Evolutionary conservation across 169 alveolate genomes (phyloP), one percentile per base, ranked within the genome.

Genomic region (Cryptosporidium muris): DNA sequence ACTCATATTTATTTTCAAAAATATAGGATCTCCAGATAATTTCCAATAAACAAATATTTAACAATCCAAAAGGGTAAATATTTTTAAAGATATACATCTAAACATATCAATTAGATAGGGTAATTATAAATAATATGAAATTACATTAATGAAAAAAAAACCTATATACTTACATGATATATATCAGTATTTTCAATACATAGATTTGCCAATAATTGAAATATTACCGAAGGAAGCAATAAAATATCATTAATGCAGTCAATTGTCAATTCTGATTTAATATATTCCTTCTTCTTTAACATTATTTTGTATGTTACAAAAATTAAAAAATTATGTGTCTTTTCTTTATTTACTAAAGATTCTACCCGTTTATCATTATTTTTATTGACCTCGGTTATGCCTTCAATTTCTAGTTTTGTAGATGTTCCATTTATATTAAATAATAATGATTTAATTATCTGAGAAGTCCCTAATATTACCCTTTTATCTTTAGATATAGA

Each of bases 201-300:
- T 25, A 74, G 14, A 16, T 74, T 74, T 14, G 85, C 85, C 3
- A 74, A 49, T 45, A 74, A 9, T 42, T 74, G 85, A 7, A 74
- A n/a, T 43, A 74, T 36, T 58, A 66, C 60, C 16, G 63, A 40
- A 3, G 56, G 56, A 14, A 74, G 36, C 14, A 74, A 63, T 40
- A 74, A 74, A 9, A 40, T 58, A 43, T 74, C 85, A 6, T 48
- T 56, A 25, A 47, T 45, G 38, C 43, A 43, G 14, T 38, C 25
- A 51, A 1, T 25, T 40, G 38, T 5, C 1, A 60, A 60, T 34
- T 60, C 49, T 60, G 65, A 60, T 1, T 25, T 25, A 25, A 25
- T 25, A 25, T 25, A 25, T 25, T 25, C 25, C 25, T 25, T 25
- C 25, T 25, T 25, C 25, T 25, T 25, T 25, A 25, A 25, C 25